These are phyloP conservation scores for Russula brevipes DNA, from an alignment of 768 basidiomycete genomes.

Conservation along the genomic window DNA sequence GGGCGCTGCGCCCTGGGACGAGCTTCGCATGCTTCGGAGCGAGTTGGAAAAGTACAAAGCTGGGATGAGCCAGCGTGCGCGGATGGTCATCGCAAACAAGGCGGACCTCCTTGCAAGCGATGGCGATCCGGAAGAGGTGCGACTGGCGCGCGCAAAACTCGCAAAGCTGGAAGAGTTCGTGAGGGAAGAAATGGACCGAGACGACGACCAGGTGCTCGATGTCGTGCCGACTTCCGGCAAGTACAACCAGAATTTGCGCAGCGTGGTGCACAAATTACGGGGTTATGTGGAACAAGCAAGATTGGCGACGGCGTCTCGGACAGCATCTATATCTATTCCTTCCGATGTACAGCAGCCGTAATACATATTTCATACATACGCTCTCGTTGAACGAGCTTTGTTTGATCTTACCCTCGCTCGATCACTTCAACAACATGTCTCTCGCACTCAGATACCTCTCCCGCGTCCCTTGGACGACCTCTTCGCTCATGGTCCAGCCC, in stretches of 20 bases:
- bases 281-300: constrained; percentile 55
- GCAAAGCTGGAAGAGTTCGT: constrained; percentile 53
- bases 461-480: constrained; percentile 71
- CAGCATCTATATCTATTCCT: background rate
- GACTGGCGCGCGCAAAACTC: constrained; percentile 54
- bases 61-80: constrained; percentile 70
- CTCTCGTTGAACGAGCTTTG: background rate
- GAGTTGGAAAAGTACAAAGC: constrained; percentile 81
- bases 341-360: background rate
- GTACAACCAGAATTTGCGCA: constrained; percentile 72
- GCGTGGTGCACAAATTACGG: constrained; percentile 63
- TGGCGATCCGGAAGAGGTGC: constrained; percentile 39
- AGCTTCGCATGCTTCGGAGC: constrained; percentile 63
- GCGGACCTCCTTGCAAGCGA: constrained; percentile 71
- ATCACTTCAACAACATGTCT: constrained; percentile 39
- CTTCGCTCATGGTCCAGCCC: constrained; percentile 75
- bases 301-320: background rate
- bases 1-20: constrained; percentile 67
- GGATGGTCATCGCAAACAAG: constrained; percentile 91
- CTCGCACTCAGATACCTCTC: constrained; percentile 77
- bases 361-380: background rate
- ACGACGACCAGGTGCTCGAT: constrained; percentile 42
- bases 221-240: constrained; percentile 85
- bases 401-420: background rate
- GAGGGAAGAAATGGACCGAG: constrained; percentile 38